Evolutionary conservation across 1,284 basidiomycete species (phyloP).

Genomic region (Earliella scabrosa): DNA sequence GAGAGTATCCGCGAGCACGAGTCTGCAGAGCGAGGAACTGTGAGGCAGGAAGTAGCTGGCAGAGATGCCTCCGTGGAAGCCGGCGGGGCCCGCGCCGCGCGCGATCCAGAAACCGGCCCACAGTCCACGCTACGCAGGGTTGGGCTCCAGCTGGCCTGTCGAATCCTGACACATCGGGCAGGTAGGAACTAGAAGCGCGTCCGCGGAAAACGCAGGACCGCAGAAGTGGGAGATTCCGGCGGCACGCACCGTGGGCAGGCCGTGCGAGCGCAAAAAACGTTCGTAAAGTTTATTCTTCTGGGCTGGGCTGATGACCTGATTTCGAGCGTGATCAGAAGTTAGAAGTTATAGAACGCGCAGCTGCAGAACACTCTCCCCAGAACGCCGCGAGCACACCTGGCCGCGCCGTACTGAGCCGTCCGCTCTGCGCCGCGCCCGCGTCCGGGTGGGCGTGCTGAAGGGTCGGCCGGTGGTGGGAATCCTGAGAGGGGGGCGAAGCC

Average conservation of each 20-base stretch:
- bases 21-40: too few species aligned
- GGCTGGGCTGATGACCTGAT: too few species aligned
- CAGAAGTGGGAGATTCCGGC: too few species aligned
- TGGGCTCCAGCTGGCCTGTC: not conserved
- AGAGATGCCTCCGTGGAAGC: too few species aligned
- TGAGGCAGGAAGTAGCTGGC: too few species aligned
- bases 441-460: not conserved
- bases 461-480: slow-evolving; percentile 2
- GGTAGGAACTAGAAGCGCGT: not conserved
- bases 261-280: slow-evolving; percentile 14
- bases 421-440: not conserved
- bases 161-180: not conserved
- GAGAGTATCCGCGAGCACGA: too few species aligned
- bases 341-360: too few species aligned
- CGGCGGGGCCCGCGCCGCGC: too few species aligned
- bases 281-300: slow-evolving; percentile 12
- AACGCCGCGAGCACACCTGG: not conserved
- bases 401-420: not conserved
- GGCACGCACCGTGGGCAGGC: too few species aligned
- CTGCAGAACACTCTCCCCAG: not conserved
- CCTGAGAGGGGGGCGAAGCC: not conserved
- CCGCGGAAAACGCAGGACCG: not conserved
- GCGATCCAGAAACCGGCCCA: not conserved
- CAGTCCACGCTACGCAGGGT: too few species aligned
- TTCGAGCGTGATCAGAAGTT: slow-evolving; percentile 12